A percentile compares a stretch with the other conserved stretches of the same genome.
Evolutionary conservation across 2,329 filamentous ascomycete genomes (phyloP).

Genomic region (Fusarium irregulare): DNA sequence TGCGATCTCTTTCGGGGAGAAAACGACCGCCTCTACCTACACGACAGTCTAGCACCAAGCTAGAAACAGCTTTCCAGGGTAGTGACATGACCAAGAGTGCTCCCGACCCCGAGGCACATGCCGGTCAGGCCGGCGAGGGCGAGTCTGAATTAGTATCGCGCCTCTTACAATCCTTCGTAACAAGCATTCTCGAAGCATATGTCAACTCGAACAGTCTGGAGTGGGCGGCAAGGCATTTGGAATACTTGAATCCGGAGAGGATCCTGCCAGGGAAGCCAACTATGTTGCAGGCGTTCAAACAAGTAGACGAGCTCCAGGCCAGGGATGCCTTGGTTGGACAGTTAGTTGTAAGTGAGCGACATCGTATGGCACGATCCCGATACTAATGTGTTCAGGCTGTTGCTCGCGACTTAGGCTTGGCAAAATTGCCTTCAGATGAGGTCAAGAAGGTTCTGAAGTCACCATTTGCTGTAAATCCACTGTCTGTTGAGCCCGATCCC

Average conservation of each 20-base stretch:
- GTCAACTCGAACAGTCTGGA: constrained; percentile 69
- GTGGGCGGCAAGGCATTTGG: constrained; percentile 73
- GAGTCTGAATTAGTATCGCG: constrained; percentile 72
- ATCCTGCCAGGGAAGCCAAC: constrained; percentile 71
- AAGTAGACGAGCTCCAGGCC: constrained; percentile 69
- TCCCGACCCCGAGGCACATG: constrained; percentile 69
- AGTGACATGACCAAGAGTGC: constrained; percentile 66
- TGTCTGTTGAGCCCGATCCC: constrained; percentile 59
- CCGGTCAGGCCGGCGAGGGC: constrained; percentile 55
- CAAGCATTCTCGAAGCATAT: constrained; percentile 80
- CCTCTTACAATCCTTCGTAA: constrained; percentile 81
- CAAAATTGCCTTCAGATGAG: constrained; percentile 57
- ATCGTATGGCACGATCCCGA: neutral
- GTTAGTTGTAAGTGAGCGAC: constrained; percentile 66
- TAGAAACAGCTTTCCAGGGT: constrained; percentile 66
- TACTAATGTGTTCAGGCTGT: constrained; percentile 62
- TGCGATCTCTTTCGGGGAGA: constrained; percentile 74
- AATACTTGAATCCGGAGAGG: constrained; percentile 73
- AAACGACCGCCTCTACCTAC: constrained; percentile 72
- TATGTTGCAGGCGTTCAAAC: constrained; percentile 71
- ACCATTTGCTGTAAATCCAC: constrained; percentile 57
- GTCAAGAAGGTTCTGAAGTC: constrained; percentile 59
- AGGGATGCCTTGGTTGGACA: constrained; percentile 77
- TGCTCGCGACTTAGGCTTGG: constrained; percentile 70
- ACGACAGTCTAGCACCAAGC: constrained; percentile 67